phyloP scores from a whole-genome alignment of 1,139 yeast genomes.

The Sugiyamaella neomexicana region DNA sequence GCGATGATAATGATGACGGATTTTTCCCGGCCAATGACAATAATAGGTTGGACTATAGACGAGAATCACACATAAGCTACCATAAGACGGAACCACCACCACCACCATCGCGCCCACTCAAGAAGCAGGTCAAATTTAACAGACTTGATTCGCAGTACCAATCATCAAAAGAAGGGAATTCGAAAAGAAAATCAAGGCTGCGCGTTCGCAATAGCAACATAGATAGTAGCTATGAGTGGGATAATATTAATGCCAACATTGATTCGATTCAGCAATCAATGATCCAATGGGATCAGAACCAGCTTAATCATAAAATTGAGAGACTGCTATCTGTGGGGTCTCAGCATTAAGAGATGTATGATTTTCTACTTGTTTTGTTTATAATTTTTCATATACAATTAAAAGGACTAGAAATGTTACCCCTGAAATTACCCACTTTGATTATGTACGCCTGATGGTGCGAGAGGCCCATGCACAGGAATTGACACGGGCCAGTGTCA shows the following conservation, averaged over 20 bases:
- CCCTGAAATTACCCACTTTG: neutral
- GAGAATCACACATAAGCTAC: constrained; percentile 9
- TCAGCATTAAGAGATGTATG: neutral
- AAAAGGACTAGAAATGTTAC: neutral
- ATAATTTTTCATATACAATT: no score
- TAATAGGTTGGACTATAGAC: neutral
- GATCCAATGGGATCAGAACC: constrained; percentile 17
- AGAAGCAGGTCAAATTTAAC: neutral
- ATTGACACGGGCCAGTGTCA: constrained; percentile 10
- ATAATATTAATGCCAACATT: constrained; percentile 27
- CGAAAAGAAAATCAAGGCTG: neutral
- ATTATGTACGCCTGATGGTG: no score
- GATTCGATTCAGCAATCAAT: constrained; percentile 25
- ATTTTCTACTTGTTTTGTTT: no score
- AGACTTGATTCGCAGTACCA: neutral
- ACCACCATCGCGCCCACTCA: neutral
- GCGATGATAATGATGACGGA: neutral
- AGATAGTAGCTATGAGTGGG: constrained; percentile 29
- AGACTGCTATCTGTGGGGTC: neutral
- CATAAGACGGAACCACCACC: neutral
- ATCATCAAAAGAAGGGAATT: neutral
- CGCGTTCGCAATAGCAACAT: neutral
- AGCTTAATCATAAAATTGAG: constrained; percentile 23
- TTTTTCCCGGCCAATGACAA: neutral
- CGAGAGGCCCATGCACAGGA: constrained; percentile 9